These are phyloP conservation scores for Venturia carpophila DNA, from an alignment of 2,329 filamentous ascomycete species.

Conservation along the genomic window DNA sequence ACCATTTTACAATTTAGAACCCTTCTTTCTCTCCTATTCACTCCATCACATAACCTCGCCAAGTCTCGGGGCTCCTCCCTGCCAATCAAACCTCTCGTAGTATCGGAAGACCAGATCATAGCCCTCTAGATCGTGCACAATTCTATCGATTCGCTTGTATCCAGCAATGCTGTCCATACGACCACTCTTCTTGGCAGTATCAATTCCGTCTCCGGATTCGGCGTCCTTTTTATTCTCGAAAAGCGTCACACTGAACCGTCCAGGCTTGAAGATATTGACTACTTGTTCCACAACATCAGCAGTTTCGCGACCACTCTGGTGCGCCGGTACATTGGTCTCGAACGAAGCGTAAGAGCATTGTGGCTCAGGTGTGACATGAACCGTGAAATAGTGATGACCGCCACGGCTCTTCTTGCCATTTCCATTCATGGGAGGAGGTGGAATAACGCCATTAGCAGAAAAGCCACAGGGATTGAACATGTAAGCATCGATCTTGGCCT, in stretches of 20 bases:
- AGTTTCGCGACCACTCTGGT: slow-evolving; percentile 79
- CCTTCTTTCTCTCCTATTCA: not conserved
- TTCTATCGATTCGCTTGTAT: slow-evolving; percentile 84
- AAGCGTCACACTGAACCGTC: slow-evolving; percentile 93
- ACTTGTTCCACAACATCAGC: slow-evolving; percentile 89
- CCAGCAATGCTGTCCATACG: slow-evolving; percentile 72
- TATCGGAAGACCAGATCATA: slow-evolving; percentile 96
- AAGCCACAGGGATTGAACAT: slow-evolving; percentile 95
- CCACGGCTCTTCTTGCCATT: slow-evolving; percentile 32
- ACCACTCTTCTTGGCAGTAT: slow-evolving; percentile 40
- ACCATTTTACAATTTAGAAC: not conserved
- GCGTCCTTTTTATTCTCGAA: slow-evolving; percentile 72
- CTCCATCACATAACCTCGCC: slow-evolving; percentile 39
- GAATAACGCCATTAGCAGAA: slow-evolving; percentile 92
- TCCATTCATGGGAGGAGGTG: slow-evolving; percentile 53
- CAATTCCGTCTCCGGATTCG: slow-evolving; percentile 34
- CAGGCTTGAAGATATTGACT: slow-evolving; percentile 90
- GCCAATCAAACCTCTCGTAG: slow-evolving; percentile 84
- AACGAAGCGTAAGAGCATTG: slow-evolving; percentile 97
- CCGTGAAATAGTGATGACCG: slow-evolving; percentile 78
- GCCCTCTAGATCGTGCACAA: slow-evolving; percentile 94
- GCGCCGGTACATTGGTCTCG: slow-evolving; percentile 92
- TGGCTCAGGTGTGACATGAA: slow-evolving; percentile 95
- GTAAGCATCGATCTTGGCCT: slow-evolving; percentile 90
- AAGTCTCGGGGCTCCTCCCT: slow-evolving; percentile 54